Conservation (phyloP, 225 moss, liverwort and hornwort species). For the Physcomitrium patens region DNA sequence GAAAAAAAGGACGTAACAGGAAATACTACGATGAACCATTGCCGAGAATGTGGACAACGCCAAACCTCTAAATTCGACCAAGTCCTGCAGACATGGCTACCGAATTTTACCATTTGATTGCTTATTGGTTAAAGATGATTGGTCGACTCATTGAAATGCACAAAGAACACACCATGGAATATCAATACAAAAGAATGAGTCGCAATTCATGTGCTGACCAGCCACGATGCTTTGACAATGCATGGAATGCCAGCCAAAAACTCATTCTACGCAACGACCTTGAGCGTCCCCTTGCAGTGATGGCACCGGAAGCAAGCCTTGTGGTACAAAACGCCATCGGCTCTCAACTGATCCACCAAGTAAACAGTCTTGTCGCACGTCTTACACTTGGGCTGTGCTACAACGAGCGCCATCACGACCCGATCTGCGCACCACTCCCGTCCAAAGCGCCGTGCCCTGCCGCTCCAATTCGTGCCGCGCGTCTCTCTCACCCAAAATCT, state of each 20-base stretch:
- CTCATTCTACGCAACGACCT: constrained; percentile 49
- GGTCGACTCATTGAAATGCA: no score
- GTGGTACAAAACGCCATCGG: constrained; percentile 87
- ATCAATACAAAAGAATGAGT: not conserved
- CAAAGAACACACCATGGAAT: not conserved
- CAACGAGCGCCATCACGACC: constrained; percentile 36
- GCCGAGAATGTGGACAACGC: not conserved
- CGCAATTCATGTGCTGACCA: not conserved
- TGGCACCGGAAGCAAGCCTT: constrained; percentile 89
- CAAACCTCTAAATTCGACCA: not conserved
- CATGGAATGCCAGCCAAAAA: not conserved
- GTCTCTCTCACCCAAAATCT: no score
- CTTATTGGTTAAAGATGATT: not conserved
- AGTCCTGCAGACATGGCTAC: not conserved
- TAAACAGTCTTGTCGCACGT: constrained; percentile 93
- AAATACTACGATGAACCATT: not conserved
- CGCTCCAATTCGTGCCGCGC: no score
- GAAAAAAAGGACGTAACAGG: not conserved
- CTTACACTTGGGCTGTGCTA: constrained; percentile 87
- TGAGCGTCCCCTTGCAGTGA: constrained; percentile 86
- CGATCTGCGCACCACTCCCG: not conserved
- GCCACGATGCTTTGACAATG: not conserved
- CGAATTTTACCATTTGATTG: not conserved
- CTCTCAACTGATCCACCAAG: constrained; percentile 88
- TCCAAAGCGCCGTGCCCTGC: no score